Conservation (phyloP, 768 basidiomycete genomes). For the Mycena rosella region DNA sequence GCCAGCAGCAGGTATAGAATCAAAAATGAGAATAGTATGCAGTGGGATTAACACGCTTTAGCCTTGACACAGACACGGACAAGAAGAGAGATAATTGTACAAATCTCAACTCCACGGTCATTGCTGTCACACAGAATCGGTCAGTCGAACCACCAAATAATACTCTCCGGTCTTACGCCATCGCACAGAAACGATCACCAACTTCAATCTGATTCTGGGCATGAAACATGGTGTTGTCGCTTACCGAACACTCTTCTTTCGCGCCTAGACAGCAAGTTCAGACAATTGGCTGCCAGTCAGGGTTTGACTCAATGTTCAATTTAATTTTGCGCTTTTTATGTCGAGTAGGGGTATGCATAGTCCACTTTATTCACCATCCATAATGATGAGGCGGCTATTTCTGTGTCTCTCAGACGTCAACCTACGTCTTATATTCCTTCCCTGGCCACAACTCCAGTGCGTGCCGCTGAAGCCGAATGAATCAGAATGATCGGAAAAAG, state of each 20-base stretch:
- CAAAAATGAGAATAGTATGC: neutral
- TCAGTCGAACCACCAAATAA: neutral
- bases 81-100: conserved; percentile 19
- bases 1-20: conserved; percentile 3
- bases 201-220: conserved; percentile 21
- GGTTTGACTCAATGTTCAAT: neutral
- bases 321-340: too few species aligned
- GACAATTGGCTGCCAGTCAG: conserved; percentile 16
- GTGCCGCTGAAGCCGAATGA: too few species aligned
- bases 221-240: conserved; percentile 22
- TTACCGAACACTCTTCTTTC: conserved; percentile 13
- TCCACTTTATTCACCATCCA: too few species aligned
- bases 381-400: too few species aligned
- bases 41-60: neutral
- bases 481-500: too few species aligned
- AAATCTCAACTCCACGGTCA: conserved; percentile 19
- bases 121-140: conserved; percentile 29
- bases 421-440: too few species aligned
- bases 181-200: conserved; percentile 17
- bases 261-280: conserved; percentile 12
- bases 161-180: neutral
- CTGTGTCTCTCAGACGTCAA: too few species aligned
- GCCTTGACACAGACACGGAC: conserved; percentile 25
- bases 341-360: too few species aligned
- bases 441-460: too few species aligned